Evolutionary conservation across 441 rosid species (phyloP).

Genomic region (Bruguiera hainesii): DNA sequence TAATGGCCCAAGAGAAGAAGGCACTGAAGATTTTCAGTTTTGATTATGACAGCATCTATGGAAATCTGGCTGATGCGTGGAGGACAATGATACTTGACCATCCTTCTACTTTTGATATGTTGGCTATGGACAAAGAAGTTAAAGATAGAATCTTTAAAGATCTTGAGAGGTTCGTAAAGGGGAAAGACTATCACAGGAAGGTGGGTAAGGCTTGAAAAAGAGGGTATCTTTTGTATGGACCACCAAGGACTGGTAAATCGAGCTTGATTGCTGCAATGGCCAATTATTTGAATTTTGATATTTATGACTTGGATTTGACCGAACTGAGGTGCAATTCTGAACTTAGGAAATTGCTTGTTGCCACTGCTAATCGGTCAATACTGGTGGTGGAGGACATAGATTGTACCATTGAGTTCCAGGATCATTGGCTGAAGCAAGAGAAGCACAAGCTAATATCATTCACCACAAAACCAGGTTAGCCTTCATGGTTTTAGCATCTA

Average conservation of each 20-base stretch:
- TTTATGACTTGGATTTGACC: slow-evolving; percentile 55
- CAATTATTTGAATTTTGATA: slow-evolving; percentile 56
- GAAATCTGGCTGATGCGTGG: slow-evolving; percentile 28
- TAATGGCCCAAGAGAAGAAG: slow-evolving; percentile 36
- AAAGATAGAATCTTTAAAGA: slow-evolving; percentile 42
- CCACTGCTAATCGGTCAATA: slow-evolving; percentile 58
- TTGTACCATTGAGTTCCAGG: slow-evolving; percentile 25
- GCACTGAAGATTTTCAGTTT: slow-evolving; percentile 45
- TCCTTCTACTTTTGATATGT: slow-evolving; percentile 56
- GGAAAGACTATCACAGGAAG: slow-evolving; percentile 52
- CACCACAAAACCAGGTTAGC: not conserved
- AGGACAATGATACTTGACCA: slow-evolving; percentile 50
- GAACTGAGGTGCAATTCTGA: slow-evolving; percentile 34
- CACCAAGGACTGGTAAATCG: slow-evolving; percentile 72
- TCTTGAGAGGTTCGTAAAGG: slow-evolving; percentile 45
- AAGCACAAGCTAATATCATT: not conserved
- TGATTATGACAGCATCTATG: slow-evolving; percentile 12
- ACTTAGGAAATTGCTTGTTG: slow-evolving; percentile 37
- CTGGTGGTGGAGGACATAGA: slow-evolving; percentile 69
- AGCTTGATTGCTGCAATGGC: slow-evolving; percentile 79
- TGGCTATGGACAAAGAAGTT: slow-evolving; percentile 54
- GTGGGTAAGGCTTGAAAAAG: slow-evolving; percentile 74
- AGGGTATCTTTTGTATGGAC: slow-evolving; percentile 63
- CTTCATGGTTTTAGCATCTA: not conserved
- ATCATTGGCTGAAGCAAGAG: not conserved